phyloP scores from a whole-genome alignment of 2,329 filamentous ascomycete species.

The Phoma sp. region DNA sequence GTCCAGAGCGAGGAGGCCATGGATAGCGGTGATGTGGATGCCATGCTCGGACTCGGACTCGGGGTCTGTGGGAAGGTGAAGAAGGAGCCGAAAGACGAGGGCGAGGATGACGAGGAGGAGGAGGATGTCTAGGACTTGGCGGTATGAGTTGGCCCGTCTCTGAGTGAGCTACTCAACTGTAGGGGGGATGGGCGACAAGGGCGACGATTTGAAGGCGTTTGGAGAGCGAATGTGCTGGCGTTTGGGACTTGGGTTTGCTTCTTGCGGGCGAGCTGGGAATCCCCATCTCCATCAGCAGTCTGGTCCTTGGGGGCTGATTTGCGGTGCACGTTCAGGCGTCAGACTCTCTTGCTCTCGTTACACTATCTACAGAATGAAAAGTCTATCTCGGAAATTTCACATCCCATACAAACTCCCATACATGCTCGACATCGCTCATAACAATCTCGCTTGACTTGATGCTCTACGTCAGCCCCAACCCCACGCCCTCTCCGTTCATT shows the following conservation, averaged over 20 bases:
- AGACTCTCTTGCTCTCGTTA: neutral
- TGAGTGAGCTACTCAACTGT: too few species aligned
- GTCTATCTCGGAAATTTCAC: constrained; percentile 1
- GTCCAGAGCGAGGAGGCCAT: too few species aligned
- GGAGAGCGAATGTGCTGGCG: too few species aligned
- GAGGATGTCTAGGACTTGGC: neutral
- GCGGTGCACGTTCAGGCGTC: too few species aligned
- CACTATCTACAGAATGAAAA: constrained; percentile 14
- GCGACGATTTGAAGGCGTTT: neutral
- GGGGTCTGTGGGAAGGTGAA: neutral
- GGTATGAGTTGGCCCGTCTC: neutral
- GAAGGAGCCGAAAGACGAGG: neutral
- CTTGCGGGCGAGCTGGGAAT: too few species aligned
- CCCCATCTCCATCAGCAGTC: too few species aligned
- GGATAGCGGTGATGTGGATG: too few species aligned
- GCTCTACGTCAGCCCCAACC: constrained; percentile 3
- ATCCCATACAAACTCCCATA: constrained; percentile 2
- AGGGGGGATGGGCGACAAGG: neutral
- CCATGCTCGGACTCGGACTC: too few species aligned
- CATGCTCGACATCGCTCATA: neutral
- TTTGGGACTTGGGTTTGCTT: too few species aligned
- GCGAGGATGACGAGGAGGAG: neutral
- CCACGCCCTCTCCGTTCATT: constrained; percentile 17
- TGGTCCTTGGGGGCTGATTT: too few species aligned
- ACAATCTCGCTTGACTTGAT: neutral